These are phyloP conservation scores for Ensete ventricosum DNA, from an alignment of 176 grass and related monocot genomes.

Conservation along the genomic window DNA sequence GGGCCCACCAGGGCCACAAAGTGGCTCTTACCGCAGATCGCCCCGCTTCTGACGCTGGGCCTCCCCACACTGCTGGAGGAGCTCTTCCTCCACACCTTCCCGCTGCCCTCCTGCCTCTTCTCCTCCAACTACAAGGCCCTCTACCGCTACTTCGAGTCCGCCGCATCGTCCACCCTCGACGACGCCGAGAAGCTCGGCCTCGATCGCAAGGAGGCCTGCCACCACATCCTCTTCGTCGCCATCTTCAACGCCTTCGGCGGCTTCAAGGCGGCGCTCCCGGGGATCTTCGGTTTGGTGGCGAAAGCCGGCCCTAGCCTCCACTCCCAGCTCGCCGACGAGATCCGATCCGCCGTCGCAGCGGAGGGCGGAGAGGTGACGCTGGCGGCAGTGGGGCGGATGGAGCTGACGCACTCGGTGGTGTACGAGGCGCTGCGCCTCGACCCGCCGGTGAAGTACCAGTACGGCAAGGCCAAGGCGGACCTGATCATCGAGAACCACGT, in stretches of 20 bases:
- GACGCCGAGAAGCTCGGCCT: conserved; percentile 39
- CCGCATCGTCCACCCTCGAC: conserved; percentile 28
- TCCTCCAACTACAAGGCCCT: conserved; percentile 47
- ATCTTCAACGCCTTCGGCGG: conserved; percentile 74
- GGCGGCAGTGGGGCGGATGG: conserved; percentile 41
- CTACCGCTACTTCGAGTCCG: conserved; percentile 35
- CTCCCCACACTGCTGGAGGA: conserved; percentile 50
- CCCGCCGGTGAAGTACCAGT: conserved; percentile 82
- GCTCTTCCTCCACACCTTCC: conserved; percentile 55
- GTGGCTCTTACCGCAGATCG: conserved; percentile 59
- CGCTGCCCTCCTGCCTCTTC: conserved; percentile 36
- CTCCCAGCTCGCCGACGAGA: conserved; percentile 34
- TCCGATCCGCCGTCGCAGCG: conserved; percentile 20
- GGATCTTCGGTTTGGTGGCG: background rate
- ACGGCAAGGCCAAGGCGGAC: conserved; percentile 44
- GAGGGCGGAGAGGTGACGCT: conserved; percentile 21
- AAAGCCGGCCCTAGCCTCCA: conserved; percentile 41
- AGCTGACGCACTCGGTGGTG: conserved; percentile 58
- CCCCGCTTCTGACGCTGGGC: conserved; percentile 37
- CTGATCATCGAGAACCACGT: conserved; percentile 64
- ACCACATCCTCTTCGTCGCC: conserved; percentile 64
- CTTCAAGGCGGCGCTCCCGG: conserved; percentile 48
- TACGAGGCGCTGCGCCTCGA: conserved; percentile 58
- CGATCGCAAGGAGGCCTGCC: conserved; percentile 48
- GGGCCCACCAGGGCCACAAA: conserved; percentile 29